Conservation (phyloP, 2,329 filamentous ascomycete genomes). For the Seiridium unicorne region DNA sequence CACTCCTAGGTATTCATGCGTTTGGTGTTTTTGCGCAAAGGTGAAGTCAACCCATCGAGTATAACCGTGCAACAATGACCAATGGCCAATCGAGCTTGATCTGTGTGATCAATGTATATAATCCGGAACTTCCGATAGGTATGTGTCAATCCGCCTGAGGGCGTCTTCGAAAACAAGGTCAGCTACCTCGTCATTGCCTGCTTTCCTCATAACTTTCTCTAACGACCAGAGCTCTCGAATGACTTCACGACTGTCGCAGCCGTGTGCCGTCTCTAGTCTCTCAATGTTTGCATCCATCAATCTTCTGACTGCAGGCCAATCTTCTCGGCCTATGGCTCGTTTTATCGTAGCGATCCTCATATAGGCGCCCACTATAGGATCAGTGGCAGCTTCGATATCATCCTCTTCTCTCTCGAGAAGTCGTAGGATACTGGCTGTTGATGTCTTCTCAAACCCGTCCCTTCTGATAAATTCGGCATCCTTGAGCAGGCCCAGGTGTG, state of each 20-base stretch:
- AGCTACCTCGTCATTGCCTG: not conserved
- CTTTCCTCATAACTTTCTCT: conserved; percentile 5
- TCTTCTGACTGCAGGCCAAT: not conserved
- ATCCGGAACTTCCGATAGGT: not conserved
- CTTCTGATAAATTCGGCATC: not conserved
- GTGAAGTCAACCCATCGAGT: too few relatives aligned
- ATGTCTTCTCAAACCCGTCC: conserved; percentile 1
- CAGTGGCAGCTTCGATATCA: not conserved
- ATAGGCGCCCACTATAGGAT: not conserved
- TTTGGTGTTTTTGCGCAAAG: too few relatives aligned
- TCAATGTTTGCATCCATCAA: not conserved
- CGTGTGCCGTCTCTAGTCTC: not conserved
- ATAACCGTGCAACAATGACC: too few relatives aligned
- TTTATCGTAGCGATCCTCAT: not conserved
- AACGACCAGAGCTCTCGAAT: conserved; percentile 6
- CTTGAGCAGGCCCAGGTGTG: not conserved
- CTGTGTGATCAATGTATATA: not conserved
- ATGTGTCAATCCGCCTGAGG: not conserved
- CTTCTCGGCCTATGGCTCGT: not conserved
- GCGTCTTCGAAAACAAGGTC: not conserved
- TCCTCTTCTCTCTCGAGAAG: not conserved
- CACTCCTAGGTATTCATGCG: too few relatives aligned
- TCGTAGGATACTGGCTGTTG: not conserved
- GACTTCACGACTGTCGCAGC: not conserved
- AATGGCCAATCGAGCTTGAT: not conserved